Percentiles rank a stretch among this genome's conserved stretches.
These are phyloP conservation scores for Syncephalastrum sp. DNA, from an alignment of 371 early-diverging fungal genomes.

Conservation along the genomic window DNA sequence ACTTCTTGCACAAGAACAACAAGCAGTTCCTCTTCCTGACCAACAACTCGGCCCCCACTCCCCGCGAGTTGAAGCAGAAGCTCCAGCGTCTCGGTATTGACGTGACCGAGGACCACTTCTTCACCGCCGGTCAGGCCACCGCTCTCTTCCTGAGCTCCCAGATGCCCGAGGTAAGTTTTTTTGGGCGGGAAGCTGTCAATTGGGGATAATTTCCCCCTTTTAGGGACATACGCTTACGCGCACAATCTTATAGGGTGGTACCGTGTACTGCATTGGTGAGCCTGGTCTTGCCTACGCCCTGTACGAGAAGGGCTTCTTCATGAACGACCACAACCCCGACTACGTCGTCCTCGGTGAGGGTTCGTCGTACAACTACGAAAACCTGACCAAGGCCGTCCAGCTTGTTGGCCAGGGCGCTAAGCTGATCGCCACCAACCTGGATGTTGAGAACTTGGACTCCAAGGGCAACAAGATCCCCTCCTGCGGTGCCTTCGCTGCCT, in stretches of 20 bases:
- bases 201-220: not conserved
- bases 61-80: constrained; percentile 64
- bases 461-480: constrained; percentile 58
- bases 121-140: constrained; percentile 65
- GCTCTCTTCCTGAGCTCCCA: constrained; percentile 63
- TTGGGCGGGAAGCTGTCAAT: not conserved
- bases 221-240: not conserved
- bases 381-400: constrained; percentile 61
- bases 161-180: constrained; percentile 46
- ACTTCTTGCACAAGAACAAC: constrained; percentile 56
- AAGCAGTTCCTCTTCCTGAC: constrained; percentile 70
- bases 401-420: constrained; percentile 59
- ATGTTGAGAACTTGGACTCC: constrained; percentile 60
- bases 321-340: constrained; percentile 65
- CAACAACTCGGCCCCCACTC: constrained; percentile 71
- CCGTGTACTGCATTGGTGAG: constrained; percentile 64
- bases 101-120: constrained; percentile 60
- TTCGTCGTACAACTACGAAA: constrained; percentile 60
- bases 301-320: constrained; percentile 67
- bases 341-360: constrained; percentile 69
- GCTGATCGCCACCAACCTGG: constrained; percentile 68
- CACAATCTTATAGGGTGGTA: constrained; percentile 40
- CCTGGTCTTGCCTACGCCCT: constrained; percentile 66
- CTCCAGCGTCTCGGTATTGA: constrained; percentile 60
- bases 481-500: constrained; percentile 61